Evolutionary conservation across 2,329 filamentous ascomycete species (phyloP).

Genomic region (Fusarium xylarioides): DNA sequence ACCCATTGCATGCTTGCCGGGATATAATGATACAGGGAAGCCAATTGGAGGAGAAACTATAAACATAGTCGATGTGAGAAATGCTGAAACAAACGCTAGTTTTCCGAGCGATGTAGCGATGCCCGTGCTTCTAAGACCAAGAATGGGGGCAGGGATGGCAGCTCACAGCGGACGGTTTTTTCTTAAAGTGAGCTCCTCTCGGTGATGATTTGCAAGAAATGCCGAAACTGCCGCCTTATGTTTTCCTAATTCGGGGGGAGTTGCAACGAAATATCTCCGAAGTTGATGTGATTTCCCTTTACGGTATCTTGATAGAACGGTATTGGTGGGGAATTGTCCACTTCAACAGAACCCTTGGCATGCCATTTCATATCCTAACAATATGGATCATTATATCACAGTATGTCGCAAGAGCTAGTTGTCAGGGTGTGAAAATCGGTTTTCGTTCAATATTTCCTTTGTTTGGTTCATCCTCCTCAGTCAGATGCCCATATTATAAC

Average conservation of each 20-base stretch:
- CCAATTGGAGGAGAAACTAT: constrained; percentile 42
- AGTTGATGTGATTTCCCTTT: constrained; percentile 20
- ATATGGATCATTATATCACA: not conserved
- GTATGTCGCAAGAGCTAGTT: not conserved
- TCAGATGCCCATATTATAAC: not conserved
- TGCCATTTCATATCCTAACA: not conserved
- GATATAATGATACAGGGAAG: constrained; percentile 7
- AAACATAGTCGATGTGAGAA: constrained; percentile 4
- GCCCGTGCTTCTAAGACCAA: not conserved
- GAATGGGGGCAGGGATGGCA: not conserved
- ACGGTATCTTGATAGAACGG: constrained; percentile 10
- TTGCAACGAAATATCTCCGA: not conserved
- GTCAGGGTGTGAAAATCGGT: not conserved
- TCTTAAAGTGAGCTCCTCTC: not conserved
- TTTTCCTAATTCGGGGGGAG: not conserved
- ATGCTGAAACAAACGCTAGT: constrained; percentile 33
- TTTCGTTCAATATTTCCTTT: not conserved
- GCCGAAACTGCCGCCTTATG: constrained; percentile 3
- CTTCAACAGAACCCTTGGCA: constrained; percentile 1
- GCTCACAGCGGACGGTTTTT: not conserved
- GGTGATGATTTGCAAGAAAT: not conserved
- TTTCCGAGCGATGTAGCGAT: not conserved
- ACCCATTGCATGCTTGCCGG: not conserved
- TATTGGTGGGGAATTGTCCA: constrained; percentile 20
- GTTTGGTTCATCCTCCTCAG: not conserved